Evolutionary conservation across 208 protist genomes (phyloP).

Genomic region (Leishmania gerbilli): DNA sequence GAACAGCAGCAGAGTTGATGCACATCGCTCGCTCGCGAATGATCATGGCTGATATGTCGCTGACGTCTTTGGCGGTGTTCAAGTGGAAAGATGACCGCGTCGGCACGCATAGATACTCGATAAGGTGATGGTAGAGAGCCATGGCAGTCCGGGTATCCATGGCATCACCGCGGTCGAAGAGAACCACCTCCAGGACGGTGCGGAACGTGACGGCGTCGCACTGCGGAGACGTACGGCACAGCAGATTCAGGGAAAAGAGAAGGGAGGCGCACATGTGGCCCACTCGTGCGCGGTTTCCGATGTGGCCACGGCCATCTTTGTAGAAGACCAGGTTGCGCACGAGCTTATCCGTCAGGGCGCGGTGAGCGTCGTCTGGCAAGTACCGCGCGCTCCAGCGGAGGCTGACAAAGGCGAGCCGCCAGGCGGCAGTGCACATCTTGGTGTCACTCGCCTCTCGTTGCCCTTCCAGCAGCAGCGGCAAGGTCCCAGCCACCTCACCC

Average conservation of each 20-base stretch:
- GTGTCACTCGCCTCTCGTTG: slow-evolving; percentile 31
- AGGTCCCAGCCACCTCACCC: slow-evolving; percentile 40
- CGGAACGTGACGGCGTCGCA: slow-evolving; percentile 52
- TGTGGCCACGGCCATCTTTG: slow-evolving; percentile 35
- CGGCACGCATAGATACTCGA: slow-evolving; percentile 59
- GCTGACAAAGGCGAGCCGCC: slow-evolving; percentile 64
- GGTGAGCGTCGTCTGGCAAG: slow-evolving; percentile 14
- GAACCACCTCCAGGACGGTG: slow-evolving; percentile 51
- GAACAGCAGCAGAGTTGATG: slow-evolving; percentile 32
- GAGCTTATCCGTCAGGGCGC: slow-evolving; percentile 40
- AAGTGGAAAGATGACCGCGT: slow-evolving; percentile 33
- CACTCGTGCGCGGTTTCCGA: slow-evolving; percentile 40
- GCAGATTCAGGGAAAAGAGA: slow-evolving; percentile 45
- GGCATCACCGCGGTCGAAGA: slow-evolving; percentile 41
- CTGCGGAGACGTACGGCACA: slow-evolving; percentile 54
- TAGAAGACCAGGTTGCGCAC: slow-evolving; percentile 48
- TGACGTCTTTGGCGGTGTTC: slow-evolving; percentile 11
- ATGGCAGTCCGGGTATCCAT: slow-evolving; percentile 46
- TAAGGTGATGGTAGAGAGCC: slow-evolving; percentile 49
- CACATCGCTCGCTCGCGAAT: slow-evolving; percentile 39
- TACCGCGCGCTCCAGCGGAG: slow-evolving; percentile 41
- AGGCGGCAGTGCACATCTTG: slow-evolving; percentile 59
- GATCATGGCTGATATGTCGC: slow-evolving; percentile 47
- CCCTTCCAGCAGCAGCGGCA: slow-evolving; percentile 68
- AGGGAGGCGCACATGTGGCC: slow-evolving; percentile 57